Base-by-base conservation (phyloP, 306 rosid genomes). In the Ormosia emarginata region DNA sequence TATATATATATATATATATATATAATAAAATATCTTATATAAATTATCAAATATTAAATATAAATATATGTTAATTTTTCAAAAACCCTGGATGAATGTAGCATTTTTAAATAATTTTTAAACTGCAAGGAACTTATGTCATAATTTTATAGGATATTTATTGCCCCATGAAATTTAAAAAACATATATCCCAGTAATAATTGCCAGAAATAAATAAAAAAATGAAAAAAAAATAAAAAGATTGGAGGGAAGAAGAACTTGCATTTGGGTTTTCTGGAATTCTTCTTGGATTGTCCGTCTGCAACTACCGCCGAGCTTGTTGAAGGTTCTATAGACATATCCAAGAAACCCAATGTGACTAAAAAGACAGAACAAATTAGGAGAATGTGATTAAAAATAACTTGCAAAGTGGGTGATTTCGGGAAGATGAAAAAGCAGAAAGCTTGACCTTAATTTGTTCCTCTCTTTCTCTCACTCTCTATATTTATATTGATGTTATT, bases 251-350 rank as follows among this genome's bases (percentile, higher is more conserved):
- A 63, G 81, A 75, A 36, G 63, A 78, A 37, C 34, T 37, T 37
- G 83, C 89, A 83, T 71, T 44, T 79, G 57, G 89, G 89, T 76
- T 83, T 86, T 41, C 8, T 75, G 78, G 80, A 52, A 40, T 49
- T 46, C 81, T 77, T 77, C 81, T 86, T 86, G 83, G 83, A 39
- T 57, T 80, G 77, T 82, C 44, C 79, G 6, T 86, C 81, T 9
- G 43, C 3, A 6, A 49, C 34, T 13, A 14, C 70, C 41, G 30
- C 62, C 1, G 82, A 86, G 57, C 44, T 79, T 17, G 85, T 55
- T 41, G 82, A 56, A 79, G 72, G 13, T 36, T 86, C 65, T 3
- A 4, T 2, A 79, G 89, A 17, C 89, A 83, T 80, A 7, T 40
- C 63, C 80, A 33, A 58, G 62, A 74, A 73, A 72, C 56, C 71